Base-by-base conservation (phyloP, 2,329 filamentous ascomycete species). In the Cordyceps farinosa region DNA sequence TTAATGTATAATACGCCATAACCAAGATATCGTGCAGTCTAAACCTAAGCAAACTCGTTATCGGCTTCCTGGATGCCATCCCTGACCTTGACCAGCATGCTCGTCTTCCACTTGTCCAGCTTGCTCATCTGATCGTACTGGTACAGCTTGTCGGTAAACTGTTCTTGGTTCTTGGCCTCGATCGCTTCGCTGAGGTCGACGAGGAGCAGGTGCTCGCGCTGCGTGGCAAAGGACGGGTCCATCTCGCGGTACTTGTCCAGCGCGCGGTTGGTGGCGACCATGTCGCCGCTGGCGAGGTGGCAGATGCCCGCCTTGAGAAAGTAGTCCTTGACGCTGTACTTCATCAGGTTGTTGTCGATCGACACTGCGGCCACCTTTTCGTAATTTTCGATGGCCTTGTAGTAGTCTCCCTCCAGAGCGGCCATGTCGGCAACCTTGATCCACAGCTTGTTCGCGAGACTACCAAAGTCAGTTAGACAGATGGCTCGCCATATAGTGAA, bases 81-180 rank as follows among this genome's bases (percentile, higher is more conserved):
- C 87, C 97, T 97, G 71, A 97, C 84, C 69, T 87, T 85, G 72
- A 96, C 79, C 66, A 97, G 77, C 64, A 97, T 80, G 38, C 89
- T 91, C 57, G 91, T 97, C 89, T 97, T 97, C 94, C 94, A 98
- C 80, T 94, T 95, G 74, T 97, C 93, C 72, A 98, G 79, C 82
- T 95, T 95, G 79, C 88, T 95, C 79, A 97, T 83, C 79, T 96
- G 91, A 75, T 97, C 92, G 73, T 87, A 98, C 75, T 94, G 88
- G 81, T 90, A 96, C 67, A 95, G 78, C 75, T 93, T 92, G 72
- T 96, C 91, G 29, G 89, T 86, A 71, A 96, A 98, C 65, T 84
- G 82, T 70, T 97, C 92, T 74, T 90, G 88, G 70, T 96, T 91
- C 62, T 88, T 88, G 38, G 86, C 83, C 72, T 95, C 88, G 64